These are phyloP conservation scores for Syzygium syzygioides DNA, from an alignment of 441 rosid species.

Conservation along the genomic window DNA sequence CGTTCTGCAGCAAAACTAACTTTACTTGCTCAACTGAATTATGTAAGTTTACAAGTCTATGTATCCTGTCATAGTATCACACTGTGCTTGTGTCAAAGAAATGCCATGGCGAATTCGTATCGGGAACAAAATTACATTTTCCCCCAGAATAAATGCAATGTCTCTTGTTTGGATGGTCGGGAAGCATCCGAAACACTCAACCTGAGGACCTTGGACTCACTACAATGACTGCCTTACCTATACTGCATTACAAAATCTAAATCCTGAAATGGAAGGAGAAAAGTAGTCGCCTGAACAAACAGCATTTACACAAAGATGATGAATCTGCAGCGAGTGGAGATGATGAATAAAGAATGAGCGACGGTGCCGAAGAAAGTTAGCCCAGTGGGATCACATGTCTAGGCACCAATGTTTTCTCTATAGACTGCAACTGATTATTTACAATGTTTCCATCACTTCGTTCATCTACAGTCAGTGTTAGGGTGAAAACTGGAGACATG, in stretches of 20 bases:
- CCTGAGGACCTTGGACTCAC: background rate
- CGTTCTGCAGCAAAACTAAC: background rate
- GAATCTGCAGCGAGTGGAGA: background rate
- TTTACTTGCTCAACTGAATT: background rate
- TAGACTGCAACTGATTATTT: background rate
- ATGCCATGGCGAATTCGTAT: background rate
- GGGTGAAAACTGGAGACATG: background rate
- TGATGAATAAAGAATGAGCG: background rate
- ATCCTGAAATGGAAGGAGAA: background rate
- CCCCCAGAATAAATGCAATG: background rate
- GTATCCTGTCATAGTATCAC: no score
- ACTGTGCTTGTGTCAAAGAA: background rate
- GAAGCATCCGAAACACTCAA: background rate
- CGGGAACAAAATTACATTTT: background rate
- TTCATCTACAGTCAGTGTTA: background rate
- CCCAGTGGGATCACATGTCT: background rate
- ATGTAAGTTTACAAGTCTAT: background rate
- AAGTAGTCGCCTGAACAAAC: background rate
- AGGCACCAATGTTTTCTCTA: background rate
- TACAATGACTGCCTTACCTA: background rate
- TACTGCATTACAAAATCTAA: background rate
- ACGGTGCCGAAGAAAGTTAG: background rate
- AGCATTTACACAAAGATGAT: background rate
- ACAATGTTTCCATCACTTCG: background rate
- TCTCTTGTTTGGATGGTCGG: background rate